Evolutionary conservation across 2,329 filamentous ascomycete species (phyloP), one percentile per base, ranked within the genome.

Genomic region (Hypoxylon sp.): DNA sequence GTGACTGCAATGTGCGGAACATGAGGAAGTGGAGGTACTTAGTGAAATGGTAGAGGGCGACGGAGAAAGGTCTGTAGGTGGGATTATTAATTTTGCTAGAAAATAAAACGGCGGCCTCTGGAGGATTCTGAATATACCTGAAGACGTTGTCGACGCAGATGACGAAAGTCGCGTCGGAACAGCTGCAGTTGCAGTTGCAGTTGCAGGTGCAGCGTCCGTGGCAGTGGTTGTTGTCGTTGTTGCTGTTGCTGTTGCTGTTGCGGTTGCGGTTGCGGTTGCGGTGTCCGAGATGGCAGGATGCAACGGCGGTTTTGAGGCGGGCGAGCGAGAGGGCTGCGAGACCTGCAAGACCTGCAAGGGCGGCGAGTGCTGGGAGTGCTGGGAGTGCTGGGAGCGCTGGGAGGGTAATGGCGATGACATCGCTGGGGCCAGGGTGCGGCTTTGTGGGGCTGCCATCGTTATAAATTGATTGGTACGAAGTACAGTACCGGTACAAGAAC

Each of bases 1-100:
- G 53, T 59, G 68, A 20, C 40, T 63, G 44, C 20, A 59, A n/a
- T 20, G 61, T 25, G 37, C 49, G 20, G 82, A 83, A 35, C 81
- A 83, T 44, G 82, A 80, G 8, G 53, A 42, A 25, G 51, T 33
- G 10, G 55, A 35, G 22, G 59, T 46, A 58, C 62, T 66, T 25
- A 69, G 54, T 25, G 75, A 66, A 31, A 61, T 63, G 7, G 69
- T 35, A n/a, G 73, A 72, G 22, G 71, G 63, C 10, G 71, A 74
- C 20, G 64, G 53, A 30, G 69, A 74, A n/a, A 61, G 53, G 25
- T 68, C 70, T 72, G 68, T 68, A 68, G 70, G 54, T 14, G 48
- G 65, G 14, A 64, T 66, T 61, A 67, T 66, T 68, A 66, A 68
- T 57, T 68, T 64, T 56, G 49, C 40, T 64, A 40, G 6, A 13